These are phyloP conservation scores for Cercospora zeae-maydis DNA, from an alignment of 2,329 filamentous ascomycete species.

Conservation along the genomic window DNA sequence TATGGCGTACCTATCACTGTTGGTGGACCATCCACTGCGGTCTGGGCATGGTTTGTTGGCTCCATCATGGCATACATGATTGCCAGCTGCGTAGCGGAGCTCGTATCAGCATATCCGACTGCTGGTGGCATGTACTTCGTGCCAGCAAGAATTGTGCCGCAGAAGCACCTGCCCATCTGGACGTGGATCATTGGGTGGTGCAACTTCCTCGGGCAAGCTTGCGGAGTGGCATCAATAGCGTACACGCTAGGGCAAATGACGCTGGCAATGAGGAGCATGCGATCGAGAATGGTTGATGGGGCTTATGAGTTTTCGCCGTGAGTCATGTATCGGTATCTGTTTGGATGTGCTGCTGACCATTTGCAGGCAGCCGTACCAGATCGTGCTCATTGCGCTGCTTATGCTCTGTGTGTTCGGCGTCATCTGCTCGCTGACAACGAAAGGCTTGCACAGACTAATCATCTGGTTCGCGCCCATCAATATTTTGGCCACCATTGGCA, in stretches of 20 bases:
- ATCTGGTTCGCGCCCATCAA: constrained; percentile 66
- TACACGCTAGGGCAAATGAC: constrained; percentile 64
- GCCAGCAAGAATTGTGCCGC: constrained; percentile 61
- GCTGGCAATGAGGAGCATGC: constrained; percentile 59
- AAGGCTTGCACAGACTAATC: constrained; percentile 57
- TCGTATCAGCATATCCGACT: constrained; percentile 64
- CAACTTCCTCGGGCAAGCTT: constrained; percentile 62
- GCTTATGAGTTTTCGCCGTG: constrained; percentile 57
- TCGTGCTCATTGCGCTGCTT: constrained; percentile 55
- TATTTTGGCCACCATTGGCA: constrained; percentile 57
- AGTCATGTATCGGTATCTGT: constrained; percentile 27
- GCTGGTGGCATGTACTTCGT: constrained; percentile 68
- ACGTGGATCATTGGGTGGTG: constrained; percentile 63
- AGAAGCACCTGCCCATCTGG: constrained; percentile 58
- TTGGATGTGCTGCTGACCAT: constrained; percentile 5
- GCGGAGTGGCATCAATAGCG: constrained; percentile 59
- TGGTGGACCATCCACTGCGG: constrained; percentile 60
- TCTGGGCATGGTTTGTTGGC: constrained; percentile 64
- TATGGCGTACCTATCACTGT: constrained; percentile 57
- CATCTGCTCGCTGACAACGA: constrained; percentile 62
- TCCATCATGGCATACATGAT: constrained; percentile 63
- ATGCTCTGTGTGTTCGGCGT: constrained; percentile 55
- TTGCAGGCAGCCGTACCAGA: constrained; percentile 54
- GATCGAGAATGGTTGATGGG: constrained; percentile 51
- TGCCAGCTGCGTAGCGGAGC: constrained; percentile 61